These are phyloP conservation scores for Aspergillus haitiensis DNA, from an alignment of 495 filamentous ascomycete species.

Conservation along the genomic window DNA sequence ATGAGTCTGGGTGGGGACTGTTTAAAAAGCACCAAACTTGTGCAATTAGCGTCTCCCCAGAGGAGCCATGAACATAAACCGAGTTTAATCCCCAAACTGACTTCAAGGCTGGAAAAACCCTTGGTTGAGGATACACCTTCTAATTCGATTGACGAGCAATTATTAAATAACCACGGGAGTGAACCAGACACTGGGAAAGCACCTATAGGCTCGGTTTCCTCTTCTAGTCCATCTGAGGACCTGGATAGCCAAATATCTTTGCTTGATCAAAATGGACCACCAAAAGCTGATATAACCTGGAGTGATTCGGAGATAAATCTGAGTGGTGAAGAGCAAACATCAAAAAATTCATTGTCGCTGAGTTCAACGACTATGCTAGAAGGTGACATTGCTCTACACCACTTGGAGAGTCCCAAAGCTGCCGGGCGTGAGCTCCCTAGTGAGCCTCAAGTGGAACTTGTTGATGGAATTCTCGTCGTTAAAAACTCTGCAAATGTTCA, in stretches of 20 bases:
- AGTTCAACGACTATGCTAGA: too few species aligned
- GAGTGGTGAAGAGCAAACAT: too few species aligned
- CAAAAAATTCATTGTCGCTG: too few species aligned
- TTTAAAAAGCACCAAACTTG: not conserved
- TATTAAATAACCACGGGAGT: too few species aligned
- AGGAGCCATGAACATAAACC: slow-evolving; percentile 3
- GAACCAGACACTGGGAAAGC: not conserved
- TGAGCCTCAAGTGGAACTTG: slow-evolving; percentile 26
- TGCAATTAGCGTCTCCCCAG: not conserved
- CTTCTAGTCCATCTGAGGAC: not conserved
- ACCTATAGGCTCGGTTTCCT: not conserved
- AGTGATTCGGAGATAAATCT: not conserved
- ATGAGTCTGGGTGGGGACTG: not conserved
- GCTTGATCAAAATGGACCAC: not conserved
- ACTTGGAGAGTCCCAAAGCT: not conserved
- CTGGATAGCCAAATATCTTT: not conserved
- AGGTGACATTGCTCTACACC: not conserved
- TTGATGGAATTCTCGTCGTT: slow-evolving; percentile 27
- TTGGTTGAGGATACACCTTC: not conserved
- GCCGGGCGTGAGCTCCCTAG: slow-evolving; percentile 2
- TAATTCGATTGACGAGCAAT: too few species aligned
- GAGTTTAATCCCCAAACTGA: slow-evolving; percentile 15
- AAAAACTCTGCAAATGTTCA: slow-evolving; percentile 17
- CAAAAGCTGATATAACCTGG: not conserved
- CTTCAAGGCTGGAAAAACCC: not conserved